These are phyloP conservation scores for Tolypocladium nubicola DNA, from an alignment of 2,329 filamentous ascomycete genomes.

Conservation along the genomic window DNA sequence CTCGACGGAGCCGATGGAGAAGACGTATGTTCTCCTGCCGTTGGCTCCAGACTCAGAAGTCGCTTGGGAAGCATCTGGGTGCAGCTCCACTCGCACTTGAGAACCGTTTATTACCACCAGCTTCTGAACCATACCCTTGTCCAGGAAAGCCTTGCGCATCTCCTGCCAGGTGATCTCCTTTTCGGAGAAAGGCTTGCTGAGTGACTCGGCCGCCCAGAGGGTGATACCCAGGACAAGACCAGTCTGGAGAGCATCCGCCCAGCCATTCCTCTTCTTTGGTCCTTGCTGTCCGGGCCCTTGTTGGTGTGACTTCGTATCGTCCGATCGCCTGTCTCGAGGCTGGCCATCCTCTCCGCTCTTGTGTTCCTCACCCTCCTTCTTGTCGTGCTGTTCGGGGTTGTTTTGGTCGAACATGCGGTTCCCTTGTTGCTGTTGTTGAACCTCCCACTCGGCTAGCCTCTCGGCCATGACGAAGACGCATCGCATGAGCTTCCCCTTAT, in stretches of 20 bases:
- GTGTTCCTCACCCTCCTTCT: conserved; percentile 9
- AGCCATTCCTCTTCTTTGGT: conserved; percentile 23
- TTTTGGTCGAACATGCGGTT: conserved; percentile 12
- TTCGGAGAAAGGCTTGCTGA: conserved; percentile 32
- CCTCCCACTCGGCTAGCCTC: conserved; percentile 20
- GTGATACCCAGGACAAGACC: conserved; percentile 41
- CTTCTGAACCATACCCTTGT: conserved; percentile 93
- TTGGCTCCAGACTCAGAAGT: conserved; percentile 14
- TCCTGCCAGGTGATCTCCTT: conserved; percentile 96
- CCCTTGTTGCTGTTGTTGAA: conserved; percentile 9
- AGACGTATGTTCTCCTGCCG: conserved; percentile 56
- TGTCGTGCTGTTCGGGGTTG: conserved; percentile 9
- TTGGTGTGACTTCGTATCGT: conserved; percentile 13
- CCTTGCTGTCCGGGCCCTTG: conserved; percentile 19
- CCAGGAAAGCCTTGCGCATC: conserved; percentile 83
- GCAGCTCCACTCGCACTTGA: conserved; percentile 69
- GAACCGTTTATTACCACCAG: conserved; percentile 65
- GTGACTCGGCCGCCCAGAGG: conserved; percentile 30
- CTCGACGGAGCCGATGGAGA: conserved; percentile 90
- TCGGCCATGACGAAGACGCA: conserved; percentile 25
- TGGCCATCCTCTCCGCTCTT: conserved; percentile 9
- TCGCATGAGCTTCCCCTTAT: conserved; percentile 26
- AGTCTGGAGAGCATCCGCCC: conserved; percentile 24
- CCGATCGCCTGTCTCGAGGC: conserved; percentile 7
- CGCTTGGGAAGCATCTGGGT: conserved; percentile 58